Evolutionary conservation across 257 asterid species (phyloP).

Genomic region (Lantana camara): DNA sequence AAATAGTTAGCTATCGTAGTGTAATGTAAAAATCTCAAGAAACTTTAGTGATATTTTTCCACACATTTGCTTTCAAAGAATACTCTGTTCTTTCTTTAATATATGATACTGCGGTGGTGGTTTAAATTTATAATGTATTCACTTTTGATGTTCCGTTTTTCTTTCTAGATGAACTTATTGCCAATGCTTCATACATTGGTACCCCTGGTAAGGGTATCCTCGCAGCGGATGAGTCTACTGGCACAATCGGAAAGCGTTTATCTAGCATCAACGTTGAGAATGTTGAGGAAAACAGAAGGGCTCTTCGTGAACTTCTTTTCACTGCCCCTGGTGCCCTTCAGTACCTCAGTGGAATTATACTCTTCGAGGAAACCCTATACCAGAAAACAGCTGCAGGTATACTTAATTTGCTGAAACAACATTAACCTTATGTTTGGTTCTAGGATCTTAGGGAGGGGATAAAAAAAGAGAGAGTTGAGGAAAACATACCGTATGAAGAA

Average conservation of each 20-base stretch:
- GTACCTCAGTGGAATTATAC: constrained; percentile 83
- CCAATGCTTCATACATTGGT: constrained; percentile 79
- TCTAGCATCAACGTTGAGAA: constrained; percentile 82
- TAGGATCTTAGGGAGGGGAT: too few relatives aligned
- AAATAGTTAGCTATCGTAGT: too few relatives aligned
- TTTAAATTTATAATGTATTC: not conserved
- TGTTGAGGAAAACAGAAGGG: constrained; percentile 71
- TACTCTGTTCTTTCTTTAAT: too few relatives aligned
- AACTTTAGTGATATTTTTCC: too few relatives aligned
- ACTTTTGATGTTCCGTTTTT: constrained; percentile 19
- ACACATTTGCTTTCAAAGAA: too few relatives aligned
- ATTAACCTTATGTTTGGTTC: too few relatives aligned
- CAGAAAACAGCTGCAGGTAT: constrained; percentile 85
- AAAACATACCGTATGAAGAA: too few relatives aligned
- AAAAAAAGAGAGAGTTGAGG: too few relatives aligned
- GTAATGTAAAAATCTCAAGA: too few relatives aligned
- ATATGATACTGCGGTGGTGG: too few relatives aligned
- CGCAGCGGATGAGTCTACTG: constrained; percentile 95
- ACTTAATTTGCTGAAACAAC: not conserved
- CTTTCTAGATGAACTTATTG: constrained; percentile 68
- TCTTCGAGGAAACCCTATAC: constrained; percentile 87
- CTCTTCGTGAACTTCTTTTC: constrained; percentile 84
- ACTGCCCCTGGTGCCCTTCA: constrained; percentile 81
- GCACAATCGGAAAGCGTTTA: constrained; percentile 88
- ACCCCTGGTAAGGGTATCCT: constrained; percentile 96